These are phyloP conservation scores for Aegilops tauschii DNA, from an alignment of 176 grass and related monocot genomes.

Conservation along the genomic window DNA sequence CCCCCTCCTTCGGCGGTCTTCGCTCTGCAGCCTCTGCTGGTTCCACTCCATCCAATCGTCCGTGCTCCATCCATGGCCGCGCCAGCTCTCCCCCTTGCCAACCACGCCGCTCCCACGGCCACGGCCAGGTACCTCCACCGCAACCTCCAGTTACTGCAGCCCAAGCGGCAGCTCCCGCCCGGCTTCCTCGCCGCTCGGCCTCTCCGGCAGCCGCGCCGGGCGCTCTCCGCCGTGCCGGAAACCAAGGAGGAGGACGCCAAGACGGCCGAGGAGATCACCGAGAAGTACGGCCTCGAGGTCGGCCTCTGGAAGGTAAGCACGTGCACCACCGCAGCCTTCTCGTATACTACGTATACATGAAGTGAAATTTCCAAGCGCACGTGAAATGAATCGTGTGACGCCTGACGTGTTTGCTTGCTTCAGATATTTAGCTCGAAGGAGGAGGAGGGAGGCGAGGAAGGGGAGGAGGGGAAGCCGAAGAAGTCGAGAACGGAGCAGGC, in stretches of 20 bases:
- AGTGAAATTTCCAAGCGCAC: neutral
- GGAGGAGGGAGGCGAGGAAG: constrained; percentile 20
- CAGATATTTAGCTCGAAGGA: constrained; percentile 90
- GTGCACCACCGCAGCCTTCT: too few relatives aligned
- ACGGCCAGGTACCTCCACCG: constrained; percentile 4
- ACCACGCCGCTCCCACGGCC: constrained; percentile 5
- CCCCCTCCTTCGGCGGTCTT: neutral
- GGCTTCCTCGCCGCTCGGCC: neutral
- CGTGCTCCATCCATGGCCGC: constrained; percentile 53
- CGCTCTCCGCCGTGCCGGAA: constrained; percentile 55
- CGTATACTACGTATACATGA: too few relatives aligned
- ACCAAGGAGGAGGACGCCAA: constrained; percentile 48
- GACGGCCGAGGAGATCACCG: constrained; percentile 74
- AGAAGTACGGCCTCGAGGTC: constrained; percentile 93
- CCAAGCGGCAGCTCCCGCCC: neutral
- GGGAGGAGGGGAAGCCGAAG: constrained; percentile 37
- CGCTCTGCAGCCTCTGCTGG: neutral
- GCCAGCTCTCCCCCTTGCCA: constrained; percentile 44
- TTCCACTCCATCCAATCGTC: neutral
- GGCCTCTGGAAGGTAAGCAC: constrained; percentile 82
- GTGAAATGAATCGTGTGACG: neutral
- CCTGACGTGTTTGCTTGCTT: neutral
- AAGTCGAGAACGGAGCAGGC: constrained; percentile 84
- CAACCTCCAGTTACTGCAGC: neutral
- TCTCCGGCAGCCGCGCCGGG: neutral